phyloP scores from a whole-genome alignment of 352 stramenopile species.

The Saprolegnia diclina region DNA sequence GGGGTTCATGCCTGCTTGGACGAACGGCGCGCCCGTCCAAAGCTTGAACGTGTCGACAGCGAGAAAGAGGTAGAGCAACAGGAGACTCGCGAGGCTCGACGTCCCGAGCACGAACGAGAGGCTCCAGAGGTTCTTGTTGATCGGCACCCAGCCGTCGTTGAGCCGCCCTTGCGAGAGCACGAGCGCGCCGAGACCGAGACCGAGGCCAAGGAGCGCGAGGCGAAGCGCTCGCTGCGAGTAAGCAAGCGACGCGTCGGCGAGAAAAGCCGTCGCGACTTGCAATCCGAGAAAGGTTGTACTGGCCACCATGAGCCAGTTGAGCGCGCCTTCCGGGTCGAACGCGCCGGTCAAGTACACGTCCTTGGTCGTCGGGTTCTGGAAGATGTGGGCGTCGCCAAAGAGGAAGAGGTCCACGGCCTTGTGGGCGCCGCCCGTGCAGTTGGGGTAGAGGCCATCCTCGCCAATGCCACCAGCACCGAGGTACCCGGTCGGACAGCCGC shows the following conservation, averaged over 20 bases:
- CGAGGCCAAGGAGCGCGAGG: background rate
- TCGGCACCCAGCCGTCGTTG: constrained; percentile 43
- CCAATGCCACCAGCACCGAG: constrained; percentile 54
- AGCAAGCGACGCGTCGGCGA: constrained; percentile 1
- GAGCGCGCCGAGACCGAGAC: constrained; percentile 20
- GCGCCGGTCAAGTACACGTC: constrained; percentile 46
- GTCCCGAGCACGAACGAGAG: constrained; percentile 55
- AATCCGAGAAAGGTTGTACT: constrained; percentile 60
- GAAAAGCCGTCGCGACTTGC: constrained; percentile 37
- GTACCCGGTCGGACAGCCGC: constrained; percentile 67
- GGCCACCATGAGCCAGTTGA: constrained; percentile 73
- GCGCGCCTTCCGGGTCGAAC: constrained; percentile 70
- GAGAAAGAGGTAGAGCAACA: constrained; percentile 30
- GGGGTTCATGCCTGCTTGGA: constrained; percentile 59
- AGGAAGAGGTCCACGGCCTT: constrained; percentile 56
- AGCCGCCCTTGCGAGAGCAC: constrained; percentile 25
- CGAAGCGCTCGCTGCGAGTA: background rate
- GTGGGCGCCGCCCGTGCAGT: constrained; percentile 79
- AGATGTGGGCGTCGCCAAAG: constrained; percentile 58
- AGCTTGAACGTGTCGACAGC: constrained; percentile 29
- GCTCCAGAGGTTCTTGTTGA: constrained; percentile 87
- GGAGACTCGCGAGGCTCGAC: constrained; percentile 35
- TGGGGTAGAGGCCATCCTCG: constrained; percentile 37
- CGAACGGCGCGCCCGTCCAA: constrained; percentile 33
- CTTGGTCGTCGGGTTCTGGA: constrained; percentile 60